These are phyloP conservation scores for Ulota crispa DNA, from an alignment of 225 moss, liverwort and hornwort genomes.

Conservation along the genomic window DNA sequence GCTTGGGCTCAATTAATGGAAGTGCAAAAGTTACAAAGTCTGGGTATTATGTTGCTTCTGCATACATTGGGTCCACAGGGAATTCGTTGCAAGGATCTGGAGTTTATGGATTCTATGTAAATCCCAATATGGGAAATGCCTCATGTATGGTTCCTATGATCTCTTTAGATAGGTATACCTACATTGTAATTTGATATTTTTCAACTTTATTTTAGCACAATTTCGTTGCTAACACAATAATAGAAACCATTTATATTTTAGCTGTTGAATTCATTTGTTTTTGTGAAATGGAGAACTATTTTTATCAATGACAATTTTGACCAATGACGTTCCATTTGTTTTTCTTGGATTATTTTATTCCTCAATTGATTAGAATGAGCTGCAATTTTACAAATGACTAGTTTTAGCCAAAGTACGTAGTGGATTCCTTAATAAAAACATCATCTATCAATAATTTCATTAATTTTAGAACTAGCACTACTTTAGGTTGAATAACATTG, in stretches of 20 bases:
- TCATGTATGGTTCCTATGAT: constrained; percentile 29
- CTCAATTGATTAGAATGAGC: not conserved
- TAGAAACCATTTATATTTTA: not conserved
- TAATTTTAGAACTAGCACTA: not conserved
- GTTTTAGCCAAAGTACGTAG: not conserved
- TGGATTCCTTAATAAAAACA: not conserved
- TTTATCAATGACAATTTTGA: not conserved
- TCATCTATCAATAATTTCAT: not conserved
- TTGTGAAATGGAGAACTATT: too few relatives aligned
- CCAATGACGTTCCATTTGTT: not conserved
- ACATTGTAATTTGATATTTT: not conserved
- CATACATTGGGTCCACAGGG: constrained; percentile 42
- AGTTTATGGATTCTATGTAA: constrained; percentile 37
- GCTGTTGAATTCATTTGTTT: not conserved
- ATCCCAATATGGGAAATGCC: constrained; percentile 29
- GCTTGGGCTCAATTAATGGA: constrained; percentile 35
- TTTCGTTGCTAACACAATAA: not conserved
- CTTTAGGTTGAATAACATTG: not conserved
- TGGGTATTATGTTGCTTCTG: constrained; percentile 45
- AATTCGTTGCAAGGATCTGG: constrained; percentile 45
- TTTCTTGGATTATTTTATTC: not conserved
- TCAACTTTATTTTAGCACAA: not conserved
- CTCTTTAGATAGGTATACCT: not conserved
- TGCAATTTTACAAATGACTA: too few relatives aligned
- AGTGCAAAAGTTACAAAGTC: constrained; percentile 31